phyloP scores from a whole-genome alignment of 108 stramenopile genomes.

The Ochromonas danica region DNA sequence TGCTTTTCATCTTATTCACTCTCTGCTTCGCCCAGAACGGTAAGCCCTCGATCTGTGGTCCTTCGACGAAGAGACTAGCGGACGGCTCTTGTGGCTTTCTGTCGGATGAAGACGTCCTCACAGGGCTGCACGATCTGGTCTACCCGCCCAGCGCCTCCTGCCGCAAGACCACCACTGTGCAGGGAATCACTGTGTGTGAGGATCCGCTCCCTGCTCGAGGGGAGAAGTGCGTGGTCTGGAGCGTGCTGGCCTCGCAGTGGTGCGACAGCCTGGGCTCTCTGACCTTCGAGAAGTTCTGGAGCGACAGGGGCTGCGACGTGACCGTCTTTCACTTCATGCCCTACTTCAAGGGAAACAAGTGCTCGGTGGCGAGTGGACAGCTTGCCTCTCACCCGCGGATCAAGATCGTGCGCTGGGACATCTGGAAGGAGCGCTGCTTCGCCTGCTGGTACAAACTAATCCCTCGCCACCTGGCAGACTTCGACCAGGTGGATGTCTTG shows the following conservation, averaged over 20 bases:
- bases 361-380: not conserved
- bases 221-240: conserved; percentile 6
- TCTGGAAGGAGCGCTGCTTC: not conserved
- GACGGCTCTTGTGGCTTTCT: not conserved
- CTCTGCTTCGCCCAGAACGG: too few relatives aligned
- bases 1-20: too few relatives aligned
- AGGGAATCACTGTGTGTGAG: not conserved
- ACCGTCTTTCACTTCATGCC: not conserved
- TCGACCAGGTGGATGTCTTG: not conserved
- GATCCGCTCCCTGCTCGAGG: not conserved
- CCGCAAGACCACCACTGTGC: not conserved
- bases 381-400: not conserved
- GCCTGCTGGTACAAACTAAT: not conserved
- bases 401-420: not conserved
- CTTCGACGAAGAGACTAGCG: too few relatives aligned
- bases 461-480: not conserved
- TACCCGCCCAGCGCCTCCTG: not conserved
- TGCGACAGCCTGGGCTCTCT: not conserved
- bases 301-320: not conserved
- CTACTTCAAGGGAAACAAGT: not conserved
- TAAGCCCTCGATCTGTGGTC: too few relatives aligned
- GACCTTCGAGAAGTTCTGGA: not conserved
- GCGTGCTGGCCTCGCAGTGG: not conserved
- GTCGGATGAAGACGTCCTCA: not conserved
- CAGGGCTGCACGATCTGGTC: not conserved